Percentiles rank a stretch among this genome's conserved stretches.
These are phyloP conservation scores for Pseudogymnoascus sp. DNA, from an alignment of 2,329 filamentous ascomycete genomes.

Conservation along the genomic window DNA sequence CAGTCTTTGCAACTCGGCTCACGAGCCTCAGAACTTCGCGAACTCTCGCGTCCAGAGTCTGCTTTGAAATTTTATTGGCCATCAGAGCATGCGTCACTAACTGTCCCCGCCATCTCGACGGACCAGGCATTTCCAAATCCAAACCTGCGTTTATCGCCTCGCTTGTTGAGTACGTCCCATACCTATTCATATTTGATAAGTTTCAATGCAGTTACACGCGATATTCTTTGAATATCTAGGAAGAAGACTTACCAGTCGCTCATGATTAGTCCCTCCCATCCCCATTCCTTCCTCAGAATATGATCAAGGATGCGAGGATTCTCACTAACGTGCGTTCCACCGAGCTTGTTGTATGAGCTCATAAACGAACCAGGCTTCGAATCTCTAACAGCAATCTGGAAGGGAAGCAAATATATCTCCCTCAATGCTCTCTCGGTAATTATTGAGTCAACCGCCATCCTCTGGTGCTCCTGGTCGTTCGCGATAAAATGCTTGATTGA, in stretches of 20 bases:
- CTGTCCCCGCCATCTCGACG: conserved; percentile 31
- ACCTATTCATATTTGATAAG: conserved; percentile 18
- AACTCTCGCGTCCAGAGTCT: conserved; percentile 24
- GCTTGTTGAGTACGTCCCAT: conserved; percentile 3
- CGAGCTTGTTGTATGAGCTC: conserved; percentile 52
- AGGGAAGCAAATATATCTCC: conserved; percentile 37
- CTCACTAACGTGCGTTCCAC: conserved; percentile 47
- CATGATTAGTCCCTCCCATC: conserved; percentile 48
- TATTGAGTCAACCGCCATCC: conserved; percentile 27
- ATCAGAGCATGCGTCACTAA: conserved; percentile 19
- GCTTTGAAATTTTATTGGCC: conserved; percentile 23
- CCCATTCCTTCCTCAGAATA: conserved; percentile 48
- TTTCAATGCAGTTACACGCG: background rate
- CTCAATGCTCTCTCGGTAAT: conserved; percentile 30
- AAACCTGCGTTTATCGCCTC: conserved; percentile 33
- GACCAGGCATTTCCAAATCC: conserved; percentile 39
- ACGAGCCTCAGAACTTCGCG: conserved; percentile 28
- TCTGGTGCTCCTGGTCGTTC: conserved; percentile 34
- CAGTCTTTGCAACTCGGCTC: conserved; percentile 13
- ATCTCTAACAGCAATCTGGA: conserved; percentile 35
- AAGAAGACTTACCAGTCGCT: conserved; percentile 43
- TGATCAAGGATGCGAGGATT: conserved; percentile 41
- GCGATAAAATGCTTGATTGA: conserved; percentile 38
- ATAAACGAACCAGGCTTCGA: conserved; percentile 45
- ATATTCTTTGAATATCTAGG: background rate